Base-by-base conservation (phyloP, 2,329 filamentous ascomycete genomes). In the Cytospora piceicola region DNA sequence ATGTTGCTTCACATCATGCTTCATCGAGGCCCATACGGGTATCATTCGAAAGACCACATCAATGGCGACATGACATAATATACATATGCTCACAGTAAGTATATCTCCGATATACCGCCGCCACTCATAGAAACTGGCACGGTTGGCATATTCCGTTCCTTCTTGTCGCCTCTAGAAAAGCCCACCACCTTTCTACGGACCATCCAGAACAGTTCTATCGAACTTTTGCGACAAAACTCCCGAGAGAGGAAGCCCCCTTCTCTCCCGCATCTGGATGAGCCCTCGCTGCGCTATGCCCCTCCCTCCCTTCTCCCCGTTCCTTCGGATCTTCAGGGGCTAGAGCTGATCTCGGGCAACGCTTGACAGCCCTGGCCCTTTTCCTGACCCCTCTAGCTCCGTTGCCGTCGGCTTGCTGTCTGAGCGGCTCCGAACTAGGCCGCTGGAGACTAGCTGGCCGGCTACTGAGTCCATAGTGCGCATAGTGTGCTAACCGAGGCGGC, bases 321-420 rank as follows among this genome's bases (percentile, higher is more conserved):
- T 42, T 42, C 39, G 39, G 39, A 42, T 20, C 39, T 42, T 42
- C 39, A 42, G 22, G 46, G 46, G 46, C 46, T 49, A 49, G 46
- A 49, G n/a, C 46, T 49, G 46, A 14, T 20, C 46, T n/a, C 20
- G 42, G 42, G 20, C 5, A n/a, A 9, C 46, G 46, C n/a, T 49
- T 22, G 46, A 22, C 24, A 8, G n/a, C 20, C n/a, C 11, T 8
- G 39, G 39, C 20, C 39, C 36, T 14, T 17, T 39, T 46, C 22
- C 42, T 46, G n/a, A 22, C 42, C 11, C 20, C 39, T 42, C 20
- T 42, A 42, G 34, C 39, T 42, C 12, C 17, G 39, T 42, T 20
- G 15, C 20, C n/a, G 15, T n/a, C 11, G 39, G n/a, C 39, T 42
- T 42, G 39, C 15, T 14, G 39, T 42, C 39, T n/a, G 8, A 42